Conservation (phyloP, 1,284 basidiomycete genomes). For the Microbotryum violaceum region DNA sequence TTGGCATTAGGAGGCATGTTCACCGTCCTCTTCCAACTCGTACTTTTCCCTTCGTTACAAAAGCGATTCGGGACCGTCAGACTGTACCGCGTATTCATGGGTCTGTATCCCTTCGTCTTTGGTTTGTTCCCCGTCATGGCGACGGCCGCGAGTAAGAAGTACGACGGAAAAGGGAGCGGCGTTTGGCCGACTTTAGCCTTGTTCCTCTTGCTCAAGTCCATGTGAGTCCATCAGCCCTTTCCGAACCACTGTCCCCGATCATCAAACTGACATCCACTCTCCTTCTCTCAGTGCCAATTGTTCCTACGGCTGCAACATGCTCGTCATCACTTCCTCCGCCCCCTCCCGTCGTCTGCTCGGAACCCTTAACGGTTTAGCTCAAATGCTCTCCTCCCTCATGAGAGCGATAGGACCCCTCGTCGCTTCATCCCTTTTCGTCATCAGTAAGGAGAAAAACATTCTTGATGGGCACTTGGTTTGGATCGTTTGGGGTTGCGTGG, state of each 20-base stretch:
- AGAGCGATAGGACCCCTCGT: constrained; percentile 24
- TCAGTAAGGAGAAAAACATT: constrained; percentile 18
- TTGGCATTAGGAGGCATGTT: constrained; percentile 37
- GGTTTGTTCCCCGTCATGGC: constrained; percentile 37
- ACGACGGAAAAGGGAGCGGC: not conserved
- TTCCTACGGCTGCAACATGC: constrained; percentile 36
- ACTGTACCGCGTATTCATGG: constrained; percentile 38
- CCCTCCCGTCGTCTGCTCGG: constrained; percentile 35
- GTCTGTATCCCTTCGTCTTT: constrained; percentile 38
- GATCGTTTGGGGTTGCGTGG: constrained; percentile 21
- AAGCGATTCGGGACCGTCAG: constrained; percentile 37
- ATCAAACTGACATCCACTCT: not conserved
- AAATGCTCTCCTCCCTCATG: constrained; percentile 33
- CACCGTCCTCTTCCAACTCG: constrained; percentile 37
- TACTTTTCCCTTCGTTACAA: constrained; percentile 42
- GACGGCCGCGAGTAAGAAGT: constrained; percentile 25
- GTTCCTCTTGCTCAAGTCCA: constrained; percentile 32
- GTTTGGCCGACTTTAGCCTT: constrained; percentile 26
- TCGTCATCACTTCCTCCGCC: constrained; percentile 37
- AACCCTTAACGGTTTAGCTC: constrained; percentile 38
- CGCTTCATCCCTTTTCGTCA: constrained; percentile 31
- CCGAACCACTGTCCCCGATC: too few species aligned
- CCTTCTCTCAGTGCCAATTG: constrained; percentile 1
- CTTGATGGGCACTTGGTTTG: constrained; percentile 27
- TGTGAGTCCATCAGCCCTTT: constrained; percentile 22